A percentile compares a stretch with the other conserved stretches of the same genome.
phyloP scores from a whole-genome alignment of 768 basidiomycete genomes.

The Leccinum incarnatum region DNA sequence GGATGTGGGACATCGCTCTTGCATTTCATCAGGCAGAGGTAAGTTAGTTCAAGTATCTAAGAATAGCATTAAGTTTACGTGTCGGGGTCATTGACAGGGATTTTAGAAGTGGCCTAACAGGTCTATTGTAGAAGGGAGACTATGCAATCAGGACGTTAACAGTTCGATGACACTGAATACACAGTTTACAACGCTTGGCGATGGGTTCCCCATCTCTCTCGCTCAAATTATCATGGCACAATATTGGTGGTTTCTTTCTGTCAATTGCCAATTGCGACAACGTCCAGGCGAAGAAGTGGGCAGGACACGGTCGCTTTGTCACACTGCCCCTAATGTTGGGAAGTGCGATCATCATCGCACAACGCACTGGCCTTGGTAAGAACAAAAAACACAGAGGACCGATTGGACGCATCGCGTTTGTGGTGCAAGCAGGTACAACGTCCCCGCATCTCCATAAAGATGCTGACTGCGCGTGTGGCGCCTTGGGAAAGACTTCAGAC shows the following conservation, averaged over 20 bases:
- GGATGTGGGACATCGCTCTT: no score
- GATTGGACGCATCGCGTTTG: background rate
- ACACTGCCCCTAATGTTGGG: background rate
- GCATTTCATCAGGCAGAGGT: no score
- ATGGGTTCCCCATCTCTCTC: background rate
- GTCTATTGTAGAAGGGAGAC: background rate
- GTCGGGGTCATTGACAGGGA: conserved; percentile 2
- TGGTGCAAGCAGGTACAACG: background rate
- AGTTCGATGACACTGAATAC: background rate
- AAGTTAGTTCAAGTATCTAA: no score
- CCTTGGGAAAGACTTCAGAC: no score
- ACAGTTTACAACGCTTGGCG: background rate
- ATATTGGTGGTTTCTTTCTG: background rate
- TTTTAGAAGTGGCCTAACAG: conserved; percentile 15
- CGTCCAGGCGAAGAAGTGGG: background rate
- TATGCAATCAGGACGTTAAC: background rate
- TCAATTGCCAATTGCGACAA: background rate
- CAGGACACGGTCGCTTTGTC: no score
- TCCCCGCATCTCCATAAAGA: conserved; percentile 1
- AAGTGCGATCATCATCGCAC: no score
- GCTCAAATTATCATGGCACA: background rate
- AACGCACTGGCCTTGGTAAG: background rate
- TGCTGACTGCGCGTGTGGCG: background rate
- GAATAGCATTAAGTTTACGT: background rate
- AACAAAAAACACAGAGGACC: conserved; percentile 1